These are phyloP conservation scores for Colletotrichum ledebouriae DNA, from an alignment of 2,329 filamentous ascomycete species.

Conservation along the genomic window DNA sequence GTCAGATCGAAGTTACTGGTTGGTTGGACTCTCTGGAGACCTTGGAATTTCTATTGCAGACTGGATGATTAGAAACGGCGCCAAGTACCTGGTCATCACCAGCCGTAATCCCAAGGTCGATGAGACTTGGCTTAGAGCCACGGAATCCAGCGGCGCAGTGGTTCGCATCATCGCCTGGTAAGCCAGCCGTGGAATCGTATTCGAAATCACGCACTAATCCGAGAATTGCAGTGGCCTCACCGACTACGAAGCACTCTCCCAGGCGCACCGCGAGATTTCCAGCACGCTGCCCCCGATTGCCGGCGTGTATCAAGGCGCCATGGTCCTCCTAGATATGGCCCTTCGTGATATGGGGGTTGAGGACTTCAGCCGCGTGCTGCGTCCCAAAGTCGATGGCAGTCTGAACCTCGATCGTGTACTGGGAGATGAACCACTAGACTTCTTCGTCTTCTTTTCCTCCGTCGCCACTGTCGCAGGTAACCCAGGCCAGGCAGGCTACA, in stretches of 20 bases:
- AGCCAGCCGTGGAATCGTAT: too few species aligned
- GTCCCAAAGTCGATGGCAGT: slow-evolving; percentile 51
- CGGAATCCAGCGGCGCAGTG: slow-evolving; percentile 52
- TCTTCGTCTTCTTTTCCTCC: slow-evolving; percentile 50
- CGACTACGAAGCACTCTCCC: neutral
- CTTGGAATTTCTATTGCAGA: too few species aligned
- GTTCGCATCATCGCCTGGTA: slow-evolving; percentile 47
- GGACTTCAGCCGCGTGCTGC: slow-evolving; percentile 46
- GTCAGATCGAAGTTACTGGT: too few species aligned
- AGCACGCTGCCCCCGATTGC: slow-evolving; percentile 5
- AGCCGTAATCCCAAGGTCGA: too few species aligned
- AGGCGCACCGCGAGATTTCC: neutral
- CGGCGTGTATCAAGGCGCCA: slow-evolving; percentile 17
- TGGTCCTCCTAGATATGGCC: slow-evolving; percentile 40
- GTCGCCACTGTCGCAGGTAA: slow-evolving; percentile 46
- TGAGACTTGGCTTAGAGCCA: too few species aligned
- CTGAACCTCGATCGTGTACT: slow-evolving; percentile 39
- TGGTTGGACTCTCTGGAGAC: too few species aligned
- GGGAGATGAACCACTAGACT: slow-evolving; percentile 43
- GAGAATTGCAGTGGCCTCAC: slow-evolving; percentile 33
- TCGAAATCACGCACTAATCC: too few species aligned
- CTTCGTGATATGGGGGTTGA: slow-evolving; percentile 47
- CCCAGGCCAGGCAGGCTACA: slow-evolving; percentile 51
- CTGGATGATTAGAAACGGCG: too few species aligned
- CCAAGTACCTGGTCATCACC: too few species aligned